phyloP scores from a whole-genome alignment of 164 flowering plant genomes.

The Vitis rotundifolia region DNA sequence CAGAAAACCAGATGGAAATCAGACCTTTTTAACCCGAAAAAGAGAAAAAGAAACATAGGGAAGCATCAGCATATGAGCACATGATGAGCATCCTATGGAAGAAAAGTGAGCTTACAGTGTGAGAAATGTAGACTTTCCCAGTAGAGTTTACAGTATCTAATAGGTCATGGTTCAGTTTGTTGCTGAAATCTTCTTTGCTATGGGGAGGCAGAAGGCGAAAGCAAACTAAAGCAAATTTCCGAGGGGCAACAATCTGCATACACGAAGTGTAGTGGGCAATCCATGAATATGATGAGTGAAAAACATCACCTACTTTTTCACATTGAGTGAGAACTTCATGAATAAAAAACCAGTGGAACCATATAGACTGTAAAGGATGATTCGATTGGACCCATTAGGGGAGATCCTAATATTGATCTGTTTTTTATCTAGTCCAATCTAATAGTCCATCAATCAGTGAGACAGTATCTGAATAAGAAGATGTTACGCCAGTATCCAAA shows the following conservation, averaged over 20 bases:
- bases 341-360: not conserved
- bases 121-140: conserved; percentile 75
- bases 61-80: not conserved
- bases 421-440: no score
- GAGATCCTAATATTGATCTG: no score
- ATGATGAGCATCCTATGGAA: not conserved
- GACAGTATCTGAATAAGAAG: no score
- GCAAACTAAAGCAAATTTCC: conserved; percentile 77
- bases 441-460: no score
- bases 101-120: conserved; percentile 54
- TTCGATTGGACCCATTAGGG: no score
- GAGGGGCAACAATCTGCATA: conserved; percentile 68
- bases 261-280: not conserved
- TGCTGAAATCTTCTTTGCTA: conserved; percentile 35
- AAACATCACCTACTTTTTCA: not conserved
- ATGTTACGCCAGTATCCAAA: no score
- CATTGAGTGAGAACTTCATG: not conserved
- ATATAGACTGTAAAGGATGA: no score
- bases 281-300: not conserved
- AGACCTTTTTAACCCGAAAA: not conserved
- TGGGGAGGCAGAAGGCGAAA: conserved; percentile 58
- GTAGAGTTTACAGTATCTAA: conserved; percentile 74
- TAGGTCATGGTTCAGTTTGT: conserved; percentile 61
- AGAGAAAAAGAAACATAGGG: not conserved
- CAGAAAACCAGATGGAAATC: conserved; percentile 1